Base-by-base conservation (phyloP, 345 rosid species). In the Bretschneidera sinensis region DNA sequence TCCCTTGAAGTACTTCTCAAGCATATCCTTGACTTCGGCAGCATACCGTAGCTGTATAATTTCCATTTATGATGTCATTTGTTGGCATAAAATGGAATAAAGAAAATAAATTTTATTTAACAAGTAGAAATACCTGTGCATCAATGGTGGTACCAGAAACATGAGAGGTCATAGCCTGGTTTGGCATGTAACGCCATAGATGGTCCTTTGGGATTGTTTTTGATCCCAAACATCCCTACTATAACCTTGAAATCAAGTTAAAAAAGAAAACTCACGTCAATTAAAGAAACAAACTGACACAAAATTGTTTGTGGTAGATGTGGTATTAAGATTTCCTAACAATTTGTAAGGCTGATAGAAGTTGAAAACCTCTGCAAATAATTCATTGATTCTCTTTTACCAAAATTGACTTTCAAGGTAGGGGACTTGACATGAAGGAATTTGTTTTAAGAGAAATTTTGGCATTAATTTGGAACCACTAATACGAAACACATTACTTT, bases 131-230 rank as follows among this genome's bases (percentile, higher is more conserved):
- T 61, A 92, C 98, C 84, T 89, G 98, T 25, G 72, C 97, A 74
- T 92, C 99, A 17, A 92, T 89, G 63, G 99, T 89, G 71, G 97
- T 92, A 47, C 99, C 99, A 20, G 99, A 92, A 58, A 89, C 76
- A 77, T 92, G 97, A 67, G 97, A 97, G 3, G 97, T 92, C 99
- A 92, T 92, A 23, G 97, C 97, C 4, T 92, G 99, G 78, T 92
- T 87, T 43, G 97, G 95, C 97, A 92, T 92, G 79, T 85, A 86
- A 21, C 98, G 92, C 99, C 99, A 92, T 21, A 96, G 99, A 50
- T 92, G 98, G 68, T 92, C 94, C 75, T 87, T 89, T 17, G 98
- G 57, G 98, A 94, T 18, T 96, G 97, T 53, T 92, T 96, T 17
- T 96, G 98, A 48, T 80, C 19, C 98, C 98, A 92, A 55, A 89